Base-by-base conservation (phyloP, 768 basidiomycete genomes). In the Mycena amicta region DNA sequence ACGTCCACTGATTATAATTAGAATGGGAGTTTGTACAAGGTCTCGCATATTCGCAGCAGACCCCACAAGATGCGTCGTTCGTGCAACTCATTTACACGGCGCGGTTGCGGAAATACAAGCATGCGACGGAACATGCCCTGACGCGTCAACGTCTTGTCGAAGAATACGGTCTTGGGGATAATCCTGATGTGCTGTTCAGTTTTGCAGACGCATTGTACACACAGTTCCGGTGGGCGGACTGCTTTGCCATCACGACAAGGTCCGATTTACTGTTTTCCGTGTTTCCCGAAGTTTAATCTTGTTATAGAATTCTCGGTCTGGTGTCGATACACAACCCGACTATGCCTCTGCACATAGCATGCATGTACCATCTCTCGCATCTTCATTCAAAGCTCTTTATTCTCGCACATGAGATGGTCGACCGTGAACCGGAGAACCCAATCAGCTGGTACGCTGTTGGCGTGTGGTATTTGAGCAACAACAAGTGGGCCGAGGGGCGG, bases 401-500 rank as follows among this genome's bases (percentile, higher is more conserved):
- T 61, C 82, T 98, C 37, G 97, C 97, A 0, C 97, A 98, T 67
- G 93, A 97, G 68, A 84, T 99, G 70, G 95, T 98, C 18, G 93
- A 98, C 54, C 86, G 85, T 47, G 95, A 98, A 69, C 95, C 97
- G 0, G 92, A 95, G 68, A 89, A 92, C 41, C 88, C 94, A 0
- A 84, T 93, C 53, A 95, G 93, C 65, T 99, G 97, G 97, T 99
- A 98, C 73, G 93, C 97, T 3, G 97, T 98, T 23, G 97, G 95
- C 0, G 86, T 98, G 22, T 99, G 95, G 92, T 98, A 99, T 74
- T 83, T 96, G 55, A 84, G 88, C 29, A 85, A 86, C 27, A 83
- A 84, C 51, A 92, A 95, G 67, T 99, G 92, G 90, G 77, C 87
- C 12, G 92, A 96, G 66, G 93, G 95, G 2, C 79, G 96, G 65